Percentiles rank a stretch among this genome's conserved stretches.
Evolutionary conservation across 331 rosid species (phyloP).

Genomic region (Phaseolus coccineus): DNA sequence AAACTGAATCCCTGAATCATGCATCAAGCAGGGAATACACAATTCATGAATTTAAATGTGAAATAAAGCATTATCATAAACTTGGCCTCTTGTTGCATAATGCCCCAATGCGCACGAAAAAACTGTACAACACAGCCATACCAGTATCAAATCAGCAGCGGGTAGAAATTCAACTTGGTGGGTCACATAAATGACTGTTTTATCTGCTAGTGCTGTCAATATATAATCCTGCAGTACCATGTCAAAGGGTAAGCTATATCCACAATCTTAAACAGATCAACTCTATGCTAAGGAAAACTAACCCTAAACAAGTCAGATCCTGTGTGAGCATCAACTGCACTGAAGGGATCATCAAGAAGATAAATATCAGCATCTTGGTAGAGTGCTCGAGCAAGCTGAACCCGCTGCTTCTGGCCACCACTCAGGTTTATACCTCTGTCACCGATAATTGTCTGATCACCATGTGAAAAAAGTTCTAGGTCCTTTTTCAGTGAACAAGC

Average conservation of each 20-base stretch:
- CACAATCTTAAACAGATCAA: constrained; percentile 40
- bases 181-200: constrained; percentile 93
- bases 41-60: constrained; percentile 11
- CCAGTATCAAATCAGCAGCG: constrained; percentile 91
- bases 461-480: constrained; percentile 92
- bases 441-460: constrained; percentile 97
- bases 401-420: constrained; percentile 99
- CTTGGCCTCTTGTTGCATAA: constrained; percentile 29
- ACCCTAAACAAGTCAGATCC: constrained; percentile 96
- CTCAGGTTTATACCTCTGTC: constrained; percentile 98
- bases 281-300: constrained; percentile 45
- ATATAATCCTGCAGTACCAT: constrained; percentile 88
- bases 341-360: constrained; percentile 98
- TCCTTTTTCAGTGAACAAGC: constrained; percentile 97
- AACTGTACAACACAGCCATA: constrained; percentile 47
- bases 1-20: constrained; percentile 19
- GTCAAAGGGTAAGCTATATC: constrained; percentile 46
- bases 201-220: constrained; percentile 82
- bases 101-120: constrained; percentile 42
- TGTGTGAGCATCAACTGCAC: constrained; percentile 99
- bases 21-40: constrained; percentile 29
- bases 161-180: constrained; percentile 99
- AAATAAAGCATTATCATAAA: constrained; percentile 35
- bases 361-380: constrained; percentile 97
- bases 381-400: constrained; percentile 99